Evolutionary conservation across 2,329 filamentous ascomycete species (phyloP), one percentile per base, ranked within the genome.

Genomic region (Fusarium pseudonygamai): DNA sequence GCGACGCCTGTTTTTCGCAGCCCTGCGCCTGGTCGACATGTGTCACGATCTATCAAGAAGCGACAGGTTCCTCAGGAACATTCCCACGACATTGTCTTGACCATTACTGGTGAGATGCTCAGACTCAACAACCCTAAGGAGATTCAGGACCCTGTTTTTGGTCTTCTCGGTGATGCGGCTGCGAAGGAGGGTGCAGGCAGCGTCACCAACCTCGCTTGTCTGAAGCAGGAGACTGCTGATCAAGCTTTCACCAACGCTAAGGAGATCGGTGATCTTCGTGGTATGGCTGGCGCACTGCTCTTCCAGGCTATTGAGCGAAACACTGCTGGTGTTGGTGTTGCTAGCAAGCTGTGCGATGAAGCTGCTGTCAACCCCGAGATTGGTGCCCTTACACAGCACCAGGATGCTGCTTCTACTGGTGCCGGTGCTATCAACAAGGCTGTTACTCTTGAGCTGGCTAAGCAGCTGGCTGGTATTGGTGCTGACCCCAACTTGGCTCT

Each of bases 171-270:
- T 12, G 64, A 68, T 15, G 65, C 46, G 3, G 65, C 65, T 9
- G 65, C 65, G 3, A 58, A 43, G 4, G 40, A 34, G 20, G 78
- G 77, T 7, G 78, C 77, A 8, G 89, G 89, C 9, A 66, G 75
- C 22, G 82, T 84, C 49, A 77, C 80, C 58, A 82, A 85, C 73
- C 78, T 85, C 24, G 84, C 84, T 77, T 85, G 84, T 64, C 72
- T 85, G 60, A 84, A 85, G 78, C 84, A 85, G 76, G 84, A 83
- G 56, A 85, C 85, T 40, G 87, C 88, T 18, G 88, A 90, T 69
- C 87, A 88, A 80, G 88, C 88, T 28, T 89, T 90, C 79, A 89
- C 87, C 78, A 90, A 90, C 71, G 87, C 88, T 37, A 89, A 89
- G 78, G 86, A 79, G 1, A 83, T 83, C 28, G 81, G 82, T 18